Conservation (phyloP, 345 rosid genomes). For the Noccaea caerulescens region DNA sequence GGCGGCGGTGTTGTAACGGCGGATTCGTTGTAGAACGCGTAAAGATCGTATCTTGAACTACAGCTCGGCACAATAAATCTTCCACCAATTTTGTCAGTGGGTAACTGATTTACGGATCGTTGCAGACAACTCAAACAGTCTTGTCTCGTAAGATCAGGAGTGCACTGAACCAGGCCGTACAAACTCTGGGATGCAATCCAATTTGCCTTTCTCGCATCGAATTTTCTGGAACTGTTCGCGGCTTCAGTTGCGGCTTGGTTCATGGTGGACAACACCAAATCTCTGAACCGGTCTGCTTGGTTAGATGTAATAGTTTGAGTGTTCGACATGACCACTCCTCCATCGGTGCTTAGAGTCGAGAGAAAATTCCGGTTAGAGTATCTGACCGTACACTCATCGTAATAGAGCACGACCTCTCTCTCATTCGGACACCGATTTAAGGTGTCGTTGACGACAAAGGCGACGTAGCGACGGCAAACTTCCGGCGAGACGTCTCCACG, state of each 20-base stretch:
- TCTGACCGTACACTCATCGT: no score
- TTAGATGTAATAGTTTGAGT: background rate
- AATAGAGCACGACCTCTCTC: slow-evolving; percentile 37
- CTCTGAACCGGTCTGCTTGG: background rate
- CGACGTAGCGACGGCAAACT: slow-evolving; percentile 46
- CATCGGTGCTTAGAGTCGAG: background rate
- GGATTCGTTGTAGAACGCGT: no score
- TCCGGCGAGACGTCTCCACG: slow-evolving; percentile 38
- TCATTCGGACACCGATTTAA: slow-evolving; percentile 34
- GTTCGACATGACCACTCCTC: background rate
- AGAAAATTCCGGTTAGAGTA: slow-evolving; percentile 3
- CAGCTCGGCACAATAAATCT: no score
- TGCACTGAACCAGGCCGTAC: no score
- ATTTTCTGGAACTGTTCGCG: no score
- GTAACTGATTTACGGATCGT: no score
- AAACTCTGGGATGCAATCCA: no score
- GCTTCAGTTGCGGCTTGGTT: background rate
- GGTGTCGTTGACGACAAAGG: background rate
- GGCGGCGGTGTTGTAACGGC: background rate
- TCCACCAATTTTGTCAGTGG: no score
- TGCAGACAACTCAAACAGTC: no score
- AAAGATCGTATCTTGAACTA: no score
- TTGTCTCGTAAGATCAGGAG: no score
- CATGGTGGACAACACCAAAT: slow-evolving; percentile 16
- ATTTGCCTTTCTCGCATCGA: no score